Conservation (phyloP, 2,329 filamentous ascomycete genomes). For the Rutstroemia sp. region DNA sequence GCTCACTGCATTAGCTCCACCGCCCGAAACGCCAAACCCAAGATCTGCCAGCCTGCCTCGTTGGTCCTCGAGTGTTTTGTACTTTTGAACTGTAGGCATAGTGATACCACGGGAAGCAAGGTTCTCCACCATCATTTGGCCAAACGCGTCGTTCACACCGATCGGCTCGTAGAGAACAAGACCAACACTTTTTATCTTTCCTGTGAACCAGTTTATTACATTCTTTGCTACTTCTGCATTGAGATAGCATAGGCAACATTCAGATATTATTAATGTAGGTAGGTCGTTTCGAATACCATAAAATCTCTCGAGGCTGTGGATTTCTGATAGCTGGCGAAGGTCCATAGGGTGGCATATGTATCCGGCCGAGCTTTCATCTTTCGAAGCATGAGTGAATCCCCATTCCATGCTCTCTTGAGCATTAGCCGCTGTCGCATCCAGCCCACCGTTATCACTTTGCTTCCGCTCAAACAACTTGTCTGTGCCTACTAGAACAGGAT, state of each 20-base stretch:
- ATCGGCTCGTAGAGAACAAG: conserved; percentile 87
- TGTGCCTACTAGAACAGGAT: not conserved
- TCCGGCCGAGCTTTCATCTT: conserved; percentile 13
- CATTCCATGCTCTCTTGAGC: conserved; percentile 22
- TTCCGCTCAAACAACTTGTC: not conserved
- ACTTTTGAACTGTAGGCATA: conserved; percentile 74
- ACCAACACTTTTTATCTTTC: conserved; percentile 40
- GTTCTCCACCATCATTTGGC: conserved; percentile 86
- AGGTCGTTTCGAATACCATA: conserved; percentile 45
- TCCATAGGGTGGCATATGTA: conserved; percentile 43
- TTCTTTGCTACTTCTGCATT: conserved; percentile 53
- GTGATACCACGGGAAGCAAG: conserved; percentile 73
- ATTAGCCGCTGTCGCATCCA: conserved; percentile 20
- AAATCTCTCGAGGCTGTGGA: conserved; percentile 24
- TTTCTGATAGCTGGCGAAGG: conserved; percentile 24
- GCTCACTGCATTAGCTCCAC: conserved; percentile 48
- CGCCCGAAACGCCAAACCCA: conserved; percentile 46
- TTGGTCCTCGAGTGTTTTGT: conserved; percentile 62
- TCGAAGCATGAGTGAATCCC: conserved; percentile 16
- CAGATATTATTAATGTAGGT: conserved; percentile 82
- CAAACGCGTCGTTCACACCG: conserved; percentile 76
- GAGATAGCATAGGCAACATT: conserved; percentile 93
- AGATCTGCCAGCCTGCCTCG: conserved; percentile 55
- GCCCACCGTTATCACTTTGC: conserved; percentile 20
- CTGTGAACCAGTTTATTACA: conserved; percentile 59